These are phyloP conservation scores for Omphalea diandra DNA, from an alignment of 441 rosid genomes.

Conservation along the genomic window DNA sequence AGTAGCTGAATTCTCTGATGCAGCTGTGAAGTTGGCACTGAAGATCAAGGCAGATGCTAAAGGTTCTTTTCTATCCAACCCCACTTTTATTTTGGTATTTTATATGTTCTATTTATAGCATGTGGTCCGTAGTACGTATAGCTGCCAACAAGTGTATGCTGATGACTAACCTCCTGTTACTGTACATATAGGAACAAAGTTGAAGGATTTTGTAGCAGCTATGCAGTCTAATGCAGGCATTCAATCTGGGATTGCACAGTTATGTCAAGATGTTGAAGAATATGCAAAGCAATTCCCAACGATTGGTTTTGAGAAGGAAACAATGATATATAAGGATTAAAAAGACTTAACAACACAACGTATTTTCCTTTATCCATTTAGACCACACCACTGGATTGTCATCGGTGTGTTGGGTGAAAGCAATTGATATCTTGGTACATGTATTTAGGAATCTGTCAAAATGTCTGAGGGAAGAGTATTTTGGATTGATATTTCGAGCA, in stretches of 20 bases:
- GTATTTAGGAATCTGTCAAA: neutral
- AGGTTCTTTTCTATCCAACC: constrained; percentile 39
- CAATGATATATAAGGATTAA: constrained; percentile 97
- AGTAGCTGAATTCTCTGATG: constrained; percentile 83
- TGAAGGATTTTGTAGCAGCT: constrained; percentile 76
- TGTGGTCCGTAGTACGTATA: neutral
- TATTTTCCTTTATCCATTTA: constrained; percentile 4
- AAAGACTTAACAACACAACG: constrained; percentile 24
- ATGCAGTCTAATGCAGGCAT: constrained; percentile 48
- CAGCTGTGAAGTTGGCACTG: constrained; percentile 64
- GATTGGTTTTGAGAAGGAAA: constrained; percentile 83
- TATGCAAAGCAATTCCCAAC: constrained; percentile 98
- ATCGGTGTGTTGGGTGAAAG: neutral
- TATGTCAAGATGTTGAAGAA: constrained; percentile 75
- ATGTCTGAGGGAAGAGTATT: neutral
- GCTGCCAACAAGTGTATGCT: neutral
- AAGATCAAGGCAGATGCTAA: constrained; percentile 76
- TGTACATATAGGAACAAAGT: constrained; percentile 64
- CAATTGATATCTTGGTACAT: neutral
- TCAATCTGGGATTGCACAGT: constrained; percentile 67
- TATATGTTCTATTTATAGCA: neutral
- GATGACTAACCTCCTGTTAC: constrained; percentile 7
- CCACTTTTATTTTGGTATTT: neutral
- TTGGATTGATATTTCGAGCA: too few species aligned
- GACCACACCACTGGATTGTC: neutral